Conservation (phyloP, 2,329 filamentous ascomycete species). For the Alternaria arborescens region DNA sequence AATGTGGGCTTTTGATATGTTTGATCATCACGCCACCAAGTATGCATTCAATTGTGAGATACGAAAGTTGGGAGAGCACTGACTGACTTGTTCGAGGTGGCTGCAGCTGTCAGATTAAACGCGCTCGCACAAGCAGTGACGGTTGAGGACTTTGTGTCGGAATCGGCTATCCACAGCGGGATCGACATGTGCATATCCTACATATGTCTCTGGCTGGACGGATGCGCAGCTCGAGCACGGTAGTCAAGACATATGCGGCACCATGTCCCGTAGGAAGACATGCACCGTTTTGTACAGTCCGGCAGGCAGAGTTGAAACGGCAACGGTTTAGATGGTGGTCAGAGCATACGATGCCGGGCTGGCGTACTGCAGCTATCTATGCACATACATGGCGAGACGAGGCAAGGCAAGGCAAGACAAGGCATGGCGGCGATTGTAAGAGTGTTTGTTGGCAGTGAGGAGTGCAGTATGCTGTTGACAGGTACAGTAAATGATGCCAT, state of each 20-base stretch:
- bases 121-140: constrained; percentile 2
- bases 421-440: constrained; percentile 1
- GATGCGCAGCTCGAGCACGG: constrained; percentile 4
- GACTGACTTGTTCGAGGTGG: constrained; percentile 3
- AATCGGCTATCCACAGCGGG: constrained; percentile 6
- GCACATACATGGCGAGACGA: constrained; percentile 13
- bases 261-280: constrained; percentile 1
- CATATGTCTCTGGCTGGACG: constrained; percentile 3
- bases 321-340: constrained; percentile 11
- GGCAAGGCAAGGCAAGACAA: not conserved
- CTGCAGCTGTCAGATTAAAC: constrained; percentile 10
- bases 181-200: constrained; percentile 13
- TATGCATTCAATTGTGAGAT: not conserved
- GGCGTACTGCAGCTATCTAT: constrained; percentile 12
- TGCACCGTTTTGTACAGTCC: not conserved
- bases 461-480: constrained; percentile 21
- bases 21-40: not conserved
- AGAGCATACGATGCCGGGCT: constrained; percentile 1
- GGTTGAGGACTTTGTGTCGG: constrained; percentile 3
- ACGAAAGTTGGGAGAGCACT: constrained; percentile 1
- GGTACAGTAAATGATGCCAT: not conserved
- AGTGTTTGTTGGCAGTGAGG: constrained; percentile 10
- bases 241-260: not conserved
- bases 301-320: constrained; percentile 9
- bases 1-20: constrained; percentile 2